Base-by-base conservation (phyloP, 306 rosid species). In the Rosa chinensis region DNA sequence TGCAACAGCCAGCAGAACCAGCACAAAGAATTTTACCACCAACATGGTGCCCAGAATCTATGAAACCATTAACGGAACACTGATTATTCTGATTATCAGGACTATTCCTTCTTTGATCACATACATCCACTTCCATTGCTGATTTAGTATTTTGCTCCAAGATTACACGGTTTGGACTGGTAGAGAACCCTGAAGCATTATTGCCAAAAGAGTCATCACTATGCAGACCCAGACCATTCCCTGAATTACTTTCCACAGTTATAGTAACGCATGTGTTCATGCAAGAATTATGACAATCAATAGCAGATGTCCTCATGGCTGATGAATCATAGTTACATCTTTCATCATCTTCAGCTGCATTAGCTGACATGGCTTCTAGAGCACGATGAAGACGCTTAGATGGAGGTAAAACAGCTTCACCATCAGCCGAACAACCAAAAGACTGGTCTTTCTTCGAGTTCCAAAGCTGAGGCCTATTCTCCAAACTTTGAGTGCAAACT, bases 351-450 rank as follows among this genome's bases (percentile, higher is more conserved):
- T 87, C 95, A 44, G 97, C 97, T 71, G 87, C 97, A 91, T 89
- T 89, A 75, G 97, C 99, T 77, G 97, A 94, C 99, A 92, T 94
- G 68, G 99, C 99, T 89, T 94, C 97, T 68, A 94, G 82, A 84
- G 99, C 99, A 48, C 97, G 99, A 79, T 94, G 97, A 42, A 92
- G 97, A 40, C 97, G 95, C 85, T 94, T 94, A 32, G 99, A 91
- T 16, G 97, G 99, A 40, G 99, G 99, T 75, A 94, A 89, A 85
- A 87, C 92, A 75, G 99, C 94, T 89, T 94, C 99, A 32, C 85
- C 92, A 69, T 91, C 97, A 72, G 89, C 85, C 1, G 86, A 86
- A 82, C 84, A 85, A 82, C 92, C 82, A 82, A 89, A 81, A 73
- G 90, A 83, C 77, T 91, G 95, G 58, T 91, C 97, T 74, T 88